phyloP scores from a whole-genome alignment of 306 rosid genomes.

The Cicer pinnatifidum region DNA sequence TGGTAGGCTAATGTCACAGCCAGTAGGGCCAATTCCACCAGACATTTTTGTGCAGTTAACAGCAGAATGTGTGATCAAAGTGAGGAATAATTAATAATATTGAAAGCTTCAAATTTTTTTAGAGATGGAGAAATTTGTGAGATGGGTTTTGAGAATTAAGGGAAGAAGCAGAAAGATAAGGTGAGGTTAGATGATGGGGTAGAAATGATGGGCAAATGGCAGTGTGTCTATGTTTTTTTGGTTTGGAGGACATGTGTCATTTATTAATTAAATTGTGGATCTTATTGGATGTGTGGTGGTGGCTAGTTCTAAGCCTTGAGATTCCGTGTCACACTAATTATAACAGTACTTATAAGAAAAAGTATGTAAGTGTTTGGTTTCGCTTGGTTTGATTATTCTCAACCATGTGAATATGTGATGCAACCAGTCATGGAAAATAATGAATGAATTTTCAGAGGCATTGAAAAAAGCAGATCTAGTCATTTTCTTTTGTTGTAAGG shows the following conservation, averaged over 20 bases:
- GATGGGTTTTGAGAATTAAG: slow-evolving; percentile 10
- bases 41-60: slow-evolving; percentile 58
- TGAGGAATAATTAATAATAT: neutral
- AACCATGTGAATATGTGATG: neutral
- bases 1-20: slow-evolving; percentile 63
- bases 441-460: neutral
- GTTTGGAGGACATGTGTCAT: slow-evolving; percentile 37
- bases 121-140: neutral
- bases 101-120: slow-evolving; percentile 16
- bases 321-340: slow-evolving; percentile 10
- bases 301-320: slow-evolving; percentile 15
- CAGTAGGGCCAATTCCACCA: slow-evolving; percentile 82
- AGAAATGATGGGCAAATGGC: slow-evolving; percentile 44
- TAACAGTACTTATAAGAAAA: neutral
- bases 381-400: neutral
- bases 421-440: neutral
- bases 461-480: neutral
- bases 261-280: slow-evolving; percentile 5
- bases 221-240: slow-evolving; percentile 1
- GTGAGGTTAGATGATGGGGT: slow-evolving; percentile 31
- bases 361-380: neutral
- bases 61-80: neutral
- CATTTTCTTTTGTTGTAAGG: slow-evolving; percentile 4
- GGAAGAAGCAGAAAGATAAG: slow-evolving; percentile 28
- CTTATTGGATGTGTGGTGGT: slow-evolving; percentile 12